Conservation (phyloP, 139 green algal genomes). For the Monoraphidium neglectum region DNA sequence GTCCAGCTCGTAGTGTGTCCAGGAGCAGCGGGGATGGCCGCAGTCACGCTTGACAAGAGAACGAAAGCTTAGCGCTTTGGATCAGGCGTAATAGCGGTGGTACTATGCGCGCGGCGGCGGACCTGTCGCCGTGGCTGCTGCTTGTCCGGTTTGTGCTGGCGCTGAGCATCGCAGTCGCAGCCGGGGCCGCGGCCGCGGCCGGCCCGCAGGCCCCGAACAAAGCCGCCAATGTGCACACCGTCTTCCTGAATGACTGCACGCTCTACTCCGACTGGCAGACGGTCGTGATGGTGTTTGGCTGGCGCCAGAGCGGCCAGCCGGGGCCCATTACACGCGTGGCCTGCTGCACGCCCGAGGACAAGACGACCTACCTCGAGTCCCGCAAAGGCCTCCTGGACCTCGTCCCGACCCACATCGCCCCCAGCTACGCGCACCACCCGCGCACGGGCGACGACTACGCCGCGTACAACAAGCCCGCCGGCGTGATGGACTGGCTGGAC, state of each 20-base stretch:
- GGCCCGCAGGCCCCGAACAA: neutral
- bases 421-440: constrained; percentile 56
- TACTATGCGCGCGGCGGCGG: too few species aligned
- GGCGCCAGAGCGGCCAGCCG: constrained; percentile 43
- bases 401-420: constrained; percentile 71
- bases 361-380: constrained; percentile 33
- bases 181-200: neutral
- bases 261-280: constrained; percentile 77
- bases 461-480: constrained; percentile 83
- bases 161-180: too few species aligned
- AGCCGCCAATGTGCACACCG: constrained; percentile 45
- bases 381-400: constrained; percentile 32
- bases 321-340: constrained; percentile 75
- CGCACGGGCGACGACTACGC: constrained; percentile 47
- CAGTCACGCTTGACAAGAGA: too few species aligned
- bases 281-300: constrained; percentile 57
- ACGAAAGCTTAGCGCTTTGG: too few species aligned
- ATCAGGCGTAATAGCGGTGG: too few species aligned
- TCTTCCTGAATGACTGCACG: constrained; percentile 69
- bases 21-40: too few species aligned
- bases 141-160: too few species aligned
- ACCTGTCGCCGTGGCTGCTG: too few species aligned
- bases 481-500: constrained; percentile 78
- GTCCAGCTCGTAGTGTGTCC: too few species aligned
- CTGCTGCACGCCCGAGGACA: constrained; percentile 73